A percentile compares a stretch with the other conserved stretches of the same genome.
Evolutionary conservation across 2,329 filamentous ascomycete species (phyloP).

Genomic region (Colletotrichum sp.): DNA sequence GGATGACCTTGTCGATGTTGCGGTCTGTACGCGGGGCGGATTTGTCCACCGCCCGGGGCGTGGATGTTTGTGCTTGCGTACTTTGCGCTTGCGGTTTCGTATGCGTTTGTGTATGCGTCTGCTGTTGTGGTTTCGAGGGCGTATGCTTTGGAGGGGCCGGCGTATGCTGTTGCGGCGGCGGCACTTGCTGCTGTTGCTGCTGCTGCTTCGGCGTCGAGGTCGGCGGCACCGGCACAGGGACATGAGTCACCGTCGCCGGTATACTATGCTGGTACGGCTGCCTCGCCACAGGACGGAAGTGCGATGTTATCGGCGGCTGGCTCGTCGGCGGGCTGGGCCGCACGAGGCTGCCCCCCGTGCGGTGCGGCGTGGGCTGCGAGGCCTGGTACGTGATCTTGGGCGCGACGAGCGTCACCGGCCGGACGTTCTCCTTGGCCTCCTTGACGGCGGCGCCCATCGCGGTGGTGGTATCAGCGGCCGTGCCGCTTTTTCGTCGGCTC

Average conservation of each 20-base stretch:
- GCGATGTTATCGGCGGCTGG: conserved; percentile 22
- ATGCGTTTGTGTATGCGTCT: conserved; percentile 21
- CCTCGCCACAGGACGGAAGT: conserved; percentile 7
- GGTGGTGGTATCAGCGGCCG: neutral
- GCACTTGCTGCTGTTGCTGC: conserved; percentile 18
- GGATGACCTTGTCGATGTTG: conserved; percentile 85
- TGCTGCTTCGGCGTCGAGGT: conserved; percentile 25
- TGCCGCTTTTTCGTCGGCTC: conserved; percentile 8
- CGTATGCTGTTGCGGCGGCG: neutral
- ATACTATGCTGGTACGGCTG: conserved; percentile 1
- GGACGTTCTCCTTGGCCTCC: conserved; percentile 28
- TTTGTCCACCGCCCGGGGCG: conserved; percentile 28
- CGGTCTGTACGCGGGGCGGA: conserved; percentile 59
- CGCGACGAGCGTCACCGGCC: conserved; percentile 39
- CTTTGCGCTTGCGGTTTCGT: neutral
- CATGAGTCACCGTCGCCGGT: neutral
- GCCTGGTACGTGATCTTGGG: conserved; percentile 47
- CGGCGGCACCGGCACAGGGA: conserved; percentile 6
- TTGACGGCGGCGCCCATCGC: neutral
- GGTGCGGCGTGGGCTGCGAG: conserved; percentile 32
- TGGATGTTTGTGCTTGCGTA: conserved; percentile 1
- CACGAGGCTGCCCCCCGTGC: conserved; percentile 16
- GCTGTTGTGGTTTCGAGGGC: conserved; percentile 23
- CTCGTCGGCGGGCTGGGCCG: conserved; percentile 22
- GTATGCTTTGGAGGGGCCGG: conserved; percentile 1